A percentile compares a stretch with the other conserved stretches of the same genome.
phyloP scores from a whole-genome alignment of 2,329 filamentous ascomycete genomes.

The Zasmidium angulare region DNA sequence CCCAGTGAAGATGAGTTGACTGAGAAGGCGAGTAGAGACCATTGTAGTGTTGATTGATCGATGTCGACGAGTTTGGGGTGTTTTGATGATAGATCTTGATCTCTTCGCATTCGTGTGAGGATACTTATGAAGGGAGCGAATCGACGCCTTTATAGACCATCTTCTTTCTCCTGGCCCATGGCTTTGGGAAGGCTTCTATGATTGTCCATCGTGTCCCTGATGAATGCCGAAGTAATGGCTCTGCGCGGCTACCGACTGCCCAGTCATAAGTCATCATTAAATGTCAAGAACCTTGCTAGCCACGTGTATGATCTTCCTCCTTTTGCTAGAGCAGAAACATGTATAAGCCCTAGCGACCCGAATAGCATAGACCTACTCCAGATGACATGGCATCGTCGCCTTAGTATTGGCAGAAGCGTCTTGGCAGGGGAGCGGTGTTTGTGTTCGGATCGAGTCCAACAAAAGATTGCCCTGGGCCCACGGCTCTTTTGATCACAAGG shows the following conservation, averaged over 20 bases:
- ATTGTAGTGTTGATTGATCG: conserved; percentile 1
- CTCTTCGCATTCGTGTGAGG: too few relatives aligned
- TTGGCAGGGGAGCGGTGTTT: too few relatives aligned
- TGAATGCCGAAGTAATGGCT: not conserved
- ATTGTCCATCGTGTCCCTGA: not conserved
- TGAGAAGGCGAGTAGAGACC: conserved; percentile 7
- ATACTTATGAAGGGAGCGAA: too few relatives aligned
- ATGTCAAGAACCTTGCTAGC: not conserved
- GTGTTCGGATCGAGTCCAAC: too few relatives aligned
- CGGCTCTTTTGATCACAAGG: too few relatives aligned
- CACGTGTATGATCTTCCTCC: not conserved
- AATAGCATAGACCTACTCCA: not conserved
- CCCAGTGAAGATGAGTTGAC: conserved; percentile 8
- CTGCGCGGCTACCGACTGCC: not conserved
- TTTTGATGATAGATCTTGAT: not conserved
- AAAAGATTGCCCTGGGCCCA: too few relatives aligned
- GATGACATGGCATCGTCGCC: not conserved
- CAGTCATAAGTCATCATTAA: not conserved
- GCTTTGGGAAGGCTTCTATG: not conserved
- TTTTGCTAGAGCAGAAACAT: not conserved
- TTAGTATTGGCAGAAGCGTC: not conserved
- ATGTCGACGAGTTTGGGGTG: not conserved
- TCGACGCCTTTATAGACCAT: not conserved
- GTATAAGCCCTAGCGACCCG: not conserved
- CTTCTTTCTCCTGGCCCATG: not conserved